Evolutionary conservation across 2,329 filamentous ascomycete species (phyloP).

Genomic region (Helotiales sp.): DNA sequence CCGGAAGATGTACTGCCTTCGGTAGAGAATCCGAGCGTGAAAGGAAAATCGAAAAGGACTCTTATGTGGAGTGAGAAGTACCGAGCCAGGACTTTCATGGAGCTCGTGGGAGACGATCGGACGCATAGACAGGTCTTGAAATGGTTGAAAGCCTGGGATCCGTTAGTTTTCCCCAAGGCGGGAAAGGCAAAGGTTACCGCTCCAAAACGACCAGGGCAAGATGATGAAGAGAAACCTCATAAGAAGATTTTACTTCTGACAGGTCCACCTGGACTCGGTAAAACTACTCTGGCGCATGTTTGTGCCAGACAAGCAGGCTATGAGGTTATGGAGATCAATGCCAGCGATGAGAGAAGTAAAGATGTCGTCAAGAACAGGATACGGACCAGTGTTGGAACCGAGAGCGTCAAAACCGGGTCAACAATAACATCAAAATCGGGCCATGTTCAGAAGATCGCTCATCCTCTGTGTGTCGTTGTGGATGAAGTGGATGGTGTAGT

Average conservation of each 20-base stretch:
- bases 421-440: conserved; percentile 57
- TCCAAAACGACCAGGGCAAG: conserved; percentile 48
- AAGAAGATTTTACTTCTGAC: conserved; percentile 89
- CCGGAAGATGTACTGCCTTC: conserved; percentile 45
- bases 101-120: conserved; percentile 91
- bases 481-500: conserved; percentile 98
- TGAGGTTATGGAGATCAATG: conserved; percentile 96
- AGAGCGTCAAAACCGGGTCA: conserved; percentile 81
- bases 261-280: conserved; percentile 90
- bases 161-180: conserved; percentile 80
- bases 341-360: conserved; percentile 89
- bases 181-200: conserved; percentile 60
- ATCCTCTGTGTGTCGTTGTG: conserved; percentile 90
- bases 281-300: conserved; percentile 95
- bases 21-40: conserved; percentile 44
- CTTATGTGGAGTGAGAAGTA: conserved; percentile 98
- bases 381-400: conserved; percentile 87
- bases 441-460: conserved; percentile 72
- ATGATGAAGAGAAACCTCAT: conserved; percentile 75
- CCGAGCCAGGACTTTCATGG: conserved; percentile 86
- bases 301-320: conserved; percentile 95
- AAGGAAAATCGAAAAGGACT: conserved; percentile 46
- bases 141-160: conserved; percentile 95
- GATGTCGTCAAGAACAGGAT: conserved; percentile 92
- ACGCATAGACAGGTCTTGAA: conserved; percentile 89